Percentiles rank a stretch among this genome's conserved stretches.
Conservation (phyloP, 2,329 filamentous ascomycete genomes). For the Coniochaeta sp. region DNA sequence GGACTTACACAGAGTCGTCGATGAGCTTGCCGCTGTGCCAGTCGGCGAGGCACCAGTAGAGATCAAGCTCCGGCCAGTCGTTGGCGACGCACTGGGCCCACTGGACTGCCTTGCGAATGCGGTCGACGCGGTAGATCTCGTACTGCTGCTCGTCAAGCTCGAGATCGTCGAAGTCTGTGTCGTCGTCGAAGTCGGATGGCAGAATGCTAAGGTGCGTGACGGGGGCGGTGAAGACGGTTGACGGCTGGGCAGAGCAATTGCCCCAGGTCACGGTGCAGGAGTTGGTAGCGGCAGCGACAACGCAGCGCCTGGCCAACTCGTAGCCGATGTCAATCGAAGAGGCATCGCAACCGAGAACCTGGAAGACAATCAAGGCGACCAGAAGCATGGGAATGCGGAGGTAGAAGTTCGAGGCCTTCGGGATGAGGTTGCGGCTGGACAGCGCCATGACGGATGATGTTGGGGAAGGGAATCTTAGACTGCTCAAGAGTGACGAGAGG, state of each 20-base stretch:
- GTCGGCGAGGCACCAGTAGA: slow-evolving; percentile 4
- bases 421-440: too few species aligned
- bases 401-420: too few species aligned
- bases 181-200: background rate
- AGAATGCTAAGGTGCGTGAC: background rate
- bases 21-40: slow-evolving; percentile 4
- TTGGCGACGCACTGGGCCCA: background rate
- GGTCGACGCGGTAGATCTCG: background rate
- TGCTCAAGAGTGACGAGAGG: too few species aligned
- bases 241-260: background rate
- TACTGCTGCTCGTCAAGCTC: background rate
- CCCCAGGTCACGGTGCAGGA: slow-evolving; percentile 1
- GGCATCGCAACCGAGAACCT: too few species aligned
- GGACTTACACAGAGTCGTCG: background rate
- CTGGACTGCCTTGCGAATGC: background rate
- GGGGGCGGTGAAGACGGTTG: background rate
- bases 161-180: background rate
- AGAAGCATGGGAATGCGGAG: too few species aligned
- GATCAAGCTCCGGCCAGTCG: slow-evolving; percentile 4
- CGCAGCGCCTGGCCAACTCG: background rate
- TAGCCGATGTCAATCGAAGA: too few species aligned
- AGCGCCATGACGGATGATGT: too few species aligned
- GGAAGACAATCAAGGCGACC: too few species aligned
- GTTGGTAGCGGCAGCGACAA: background rate
- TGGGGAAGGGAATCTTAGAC: too few species aligned